These are phyloP conservation scores for Porpolomopsis calyptriformis DNA, from an alignment of 768 basidiomycete genomes.

Conservation along the genomic window DNA sequence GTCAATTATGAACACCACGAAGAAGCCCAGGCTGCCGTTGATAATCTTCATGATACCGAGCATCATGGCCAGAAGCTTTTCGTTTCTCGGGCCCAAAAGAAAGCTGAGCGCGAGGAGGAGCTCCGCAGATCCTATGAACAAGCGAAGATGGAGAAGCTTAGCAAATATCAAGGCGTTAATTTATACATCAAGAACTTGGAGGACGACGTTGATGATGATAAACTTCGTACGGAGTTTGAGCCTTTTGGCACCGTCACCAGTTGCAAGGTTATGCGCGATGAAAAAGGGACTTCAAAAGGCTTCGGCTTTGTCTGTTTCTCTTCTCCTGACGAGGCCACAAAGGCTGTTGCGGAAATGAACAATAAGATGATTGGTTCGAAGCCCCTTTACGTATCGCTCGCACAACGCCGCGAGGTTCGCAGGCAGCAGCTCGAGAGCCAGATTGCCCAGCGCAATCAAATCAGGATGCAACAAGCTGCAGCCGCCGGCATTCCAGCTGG, in stretches of 20 bases:
- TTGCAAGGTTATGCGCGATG: constrained; percentile 99
- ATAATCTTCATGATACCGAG: constrained; percentile 79
- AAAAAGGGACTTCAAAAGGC: constrained; percentile 85
- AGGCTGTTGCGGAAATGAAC: constrained; percentile 99
- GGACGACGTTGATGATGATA: constrained; percentile 96
- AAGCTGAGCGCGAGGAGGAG: constrained; percentile 96
- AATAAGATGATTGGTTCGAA: constrained; percentile 99
- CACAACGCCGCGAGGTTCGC: constrained; percentile 96
- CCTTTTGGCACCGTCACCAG: constrained; percentile 95
- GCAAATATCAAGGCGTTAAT: constrained; percentile 98
- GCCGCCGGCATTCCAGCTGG: constrained; percentile 75
- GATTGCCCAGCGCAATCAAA: constrained; percentile 96
- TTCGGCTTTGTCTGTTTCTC: constrained; percentile 99
- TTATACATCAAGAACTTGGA: constrained; percentile 99
- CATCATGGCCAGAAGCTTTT: constrained; percentile 82
- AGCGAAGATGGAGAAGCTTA: constrained; percentile 92
- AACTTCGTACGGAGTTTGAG: constrained; percentile 92
- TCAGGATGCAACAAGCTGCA: constrained; percentile 91
- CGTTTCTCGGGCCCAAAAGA: constrained; percentile 96
- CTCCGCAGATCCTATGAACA: constrained; percentile 87
- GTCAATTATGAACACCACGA: constrained; percentile 95
- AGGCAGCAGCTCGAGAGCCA: constrained; percentile 98
- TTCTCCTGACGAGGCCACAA: constrained; percentile 96
- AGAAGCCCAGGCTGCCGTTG: constrained; percentile 83
- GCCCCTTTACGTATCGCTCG: constrained; percentile 96